phyloP scores from a whole-genome alignment of 192 early-diverging fungal species.

The Haplosporangium gracile region DNA sequence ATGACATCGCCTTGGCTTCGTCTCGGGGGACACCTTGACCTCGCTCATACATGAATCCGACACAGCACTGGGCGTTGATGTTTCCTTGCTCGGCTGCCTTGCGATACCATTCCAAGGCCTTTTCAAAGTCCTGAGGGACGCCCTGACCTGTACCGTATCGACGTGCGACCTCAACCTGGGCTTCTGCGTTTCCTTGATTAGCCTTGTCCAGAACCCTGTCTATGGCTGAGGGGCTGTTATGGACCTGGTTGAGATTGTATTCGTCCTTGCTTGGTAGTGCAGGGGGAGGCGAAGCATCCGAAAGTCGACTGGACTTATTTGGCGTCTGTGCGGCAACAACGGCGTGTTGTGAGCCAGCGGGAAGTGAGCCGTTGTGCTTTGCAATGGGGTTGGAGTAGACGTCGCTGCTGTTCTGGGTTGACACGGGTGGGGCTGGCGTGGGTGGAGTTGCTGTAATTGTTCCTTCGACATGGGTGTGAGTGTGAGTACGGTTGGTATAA shows the following conservation, averaged over 20 bases:
- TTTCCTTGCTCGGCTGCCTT: constrained; percentile 12
- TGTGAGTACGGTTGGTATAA: background rate
- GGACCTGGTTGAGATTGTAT: background rate
- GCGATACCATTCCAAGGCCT: background rate
- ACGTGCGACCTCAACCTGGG: background rate
- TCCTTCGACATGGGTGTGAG: background rate
- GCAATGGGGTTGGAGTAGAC: background rate
- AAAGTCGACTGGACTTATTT: background rate
- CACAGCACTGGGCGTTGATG: constrained; percentile 1
- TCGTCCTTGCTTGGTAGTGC: background rate
- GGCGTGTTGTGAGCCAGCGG: background rate
- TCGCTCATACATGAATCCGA: constrained; percentile 13
- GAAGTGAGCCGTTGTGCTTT: background rate
- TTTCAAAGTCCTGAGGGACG: background rate
- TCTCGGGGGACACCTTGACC: constrained; percentile 6
- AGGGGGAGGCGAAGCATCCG: background rate
- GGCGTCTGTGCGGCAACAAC: background rate
- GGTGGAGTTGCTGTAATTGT: background rate
- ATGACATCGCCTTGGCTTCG: background rate
- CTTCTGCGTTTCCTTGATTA: background rate
- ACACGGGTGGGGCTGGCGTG: no score
- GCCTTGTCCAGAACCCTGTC: background rate
- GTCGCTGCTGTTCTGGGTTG: background rate
- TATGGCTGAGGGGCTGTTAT: background rate
- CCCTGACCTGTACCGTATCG: background rate